These are phyloP conservation scores for Xylaria acuta DNA, from an alignment of 495 filamentous ascomycete genomes.

Conservation along the genomic window DNA sequence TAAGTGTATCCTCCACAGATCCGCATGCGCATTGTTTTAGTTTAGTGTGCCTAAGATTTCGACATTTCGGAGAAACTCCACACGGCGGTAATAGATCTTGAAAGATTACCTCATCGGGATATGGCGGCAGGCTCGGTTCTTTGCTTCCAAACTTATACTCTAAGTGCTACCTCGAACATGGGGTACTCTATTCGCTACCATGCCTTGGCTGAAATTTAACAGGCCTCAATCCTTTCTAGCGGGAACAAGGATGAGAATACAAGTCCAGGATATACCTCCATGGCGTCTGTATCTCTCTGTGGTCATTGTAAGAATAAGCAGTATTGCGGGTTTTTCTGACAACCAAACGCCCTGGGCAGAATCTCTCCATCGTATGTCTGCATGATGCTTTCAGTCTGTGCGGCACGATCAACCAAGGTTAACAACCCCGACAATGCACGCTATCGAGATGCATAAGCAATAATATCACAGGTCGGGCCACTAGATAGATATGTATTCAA, in stretches of 20 bases:
- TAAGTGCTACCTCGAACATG: conserved; percentile 1
- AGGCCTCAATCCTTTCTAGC: conserved; percentile 9
- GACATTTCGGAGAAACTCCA: conserved; percentile 13
- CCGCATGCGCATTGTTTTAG: conserved; percentile 4
- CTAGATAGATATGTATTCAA: not conserved
- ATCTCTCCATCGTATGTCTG: not conserved
- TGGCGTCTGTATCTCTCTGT: not conserved
- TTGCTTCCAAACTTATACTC: not conserved
- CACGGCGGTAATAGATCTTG: not conserved
- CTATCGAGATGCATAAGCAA: conserved; percentile 8
- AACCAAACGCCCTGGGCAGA: not conserved
- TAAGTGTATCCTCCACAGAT: not conserved
- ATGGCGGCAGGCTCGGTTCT: conserved; percentile 16
- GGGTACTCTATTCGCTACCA: conserved; percentile 18
- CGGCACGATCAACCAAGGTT: conserved; percentile 3
- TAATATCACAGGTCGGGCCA: not conserved
- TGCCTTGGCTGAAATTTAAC: not conserved
- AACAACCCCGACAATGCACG: not conserved
- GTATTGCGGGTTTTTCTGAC: not conserved
- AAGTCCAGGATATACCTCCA: not conserved
- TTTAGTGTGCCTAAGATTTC: not conserved
- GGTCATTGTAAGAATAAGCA: not conserved
- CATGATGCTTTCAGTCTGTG: conserved; percentile 7
- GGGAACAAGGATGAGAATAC: conserved; percentile 5
- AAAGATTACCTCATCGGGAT: conserved; percentile 16